Percentiles rank a stretch among this genome's conserved stretches.
Conservation (phyloP, 495 filamentous ascomycete genomes). For the Parathielavia hyrcaniae region DNA sequence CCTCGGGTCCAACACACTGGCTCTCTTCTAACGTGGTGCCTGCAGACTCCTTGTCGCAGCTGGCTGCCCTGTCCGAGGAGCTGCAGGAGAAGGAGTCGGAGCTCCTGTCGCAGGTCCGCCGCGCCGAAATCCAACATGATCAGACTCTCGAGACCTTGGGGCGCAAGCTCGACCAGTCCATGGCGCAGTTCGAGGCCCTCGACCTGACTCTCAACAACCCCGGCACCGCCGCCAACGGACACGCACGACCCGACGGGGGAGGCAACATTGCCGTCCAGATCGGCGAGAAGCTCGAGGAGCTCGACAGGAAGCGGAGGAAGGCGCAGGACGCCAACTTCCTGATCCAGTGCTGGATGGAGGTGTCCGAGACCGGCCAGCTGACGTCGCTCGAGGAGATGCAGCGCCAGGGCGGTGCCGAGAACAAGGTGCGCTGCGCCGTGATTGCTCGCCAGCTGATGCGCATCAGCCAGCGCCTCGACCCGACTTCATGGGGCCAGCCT, state of each 20-base stretch:
- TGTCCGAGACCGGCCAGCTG: slow-evolving; percentile 76
- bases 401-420: slow-evolving; percentile 69
- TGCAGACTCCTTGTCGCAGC: slow-evolving; percentile 61
- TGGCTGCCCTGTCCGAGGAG: slow-evolving; percentile 77
- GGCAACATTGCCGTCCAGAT: slow-evolving; percentile 90
- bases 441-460: slow-evolving; percentile 83
- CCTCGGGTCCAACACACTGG: neutral
- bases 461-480: slow-evolving; percentile 79
- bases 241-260: slow-evolving; percentile 55
- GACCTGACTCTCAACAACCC: slow-evolving; percentile 67
- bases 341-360: slow-evolving; percentile 92
- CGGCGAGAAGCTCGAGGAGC: slow-evolving; percentile 83
- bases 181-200: slow-evolving; percentile 81
- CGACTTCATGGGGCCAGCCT: slow-evolving; percentile 60
- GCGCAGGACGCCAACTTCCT: slow-evolving; percentile 91
- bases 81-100: slow-evolving; percentile 84
- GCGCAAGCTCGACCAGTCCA: slow-evolving; percentile 80
- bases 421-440: slow-evolving; percentile 80
- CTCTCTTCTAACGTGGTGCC: neutral
- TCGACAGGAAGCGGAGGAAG: slow-evolving; percentile 83
- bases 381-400: slow-evolving; percentile 74
- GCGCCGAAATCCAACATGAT: slow-evolving; percentile 86
- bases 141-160: slow-evolving; percentile 79
- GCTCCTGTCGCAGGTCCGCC: slow-evolving; percentile 75
- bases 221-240: slow-evolving; percentile 33